phyloP scores from a whole-genome alignment of 441 rosid species.

The Populus hybrid region DNA sequence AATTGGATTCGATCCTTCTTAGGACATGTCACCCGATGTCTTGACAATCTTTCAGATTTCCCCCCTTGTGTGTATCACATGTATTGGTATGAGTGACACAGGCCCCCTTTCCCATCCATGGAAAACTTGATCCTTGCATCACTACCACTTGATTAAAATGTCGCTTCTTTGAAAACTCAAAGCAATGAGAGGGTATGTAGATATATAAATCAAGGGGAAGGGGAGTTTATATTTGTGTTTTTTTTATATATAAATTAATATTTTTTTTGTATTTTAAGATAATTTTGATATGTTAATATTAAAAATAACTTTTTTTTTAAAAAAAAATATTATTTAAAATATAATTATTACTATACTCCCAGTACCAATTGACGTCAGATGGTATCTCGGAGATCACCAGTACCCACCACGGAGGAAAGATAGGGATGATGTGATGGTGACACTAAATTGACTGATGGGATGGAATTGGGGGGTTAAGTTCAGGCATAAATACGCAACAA shows the following conservation, averaged over 20 bases:
- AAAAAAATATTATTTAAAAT: background rate
- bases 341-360: background rate
- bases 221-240: no score
- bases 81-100: background rate
- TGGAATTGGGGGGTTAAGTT: constrained; percentile 3
- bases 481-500: constrained; percentile 45
- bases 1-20: constrained; percentile 30
- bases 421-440: constrained; percentile 40
- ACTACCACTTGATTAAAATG: background rate
- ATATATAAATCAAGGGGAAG: no score
- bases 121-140: background rate
- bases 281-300: no score
- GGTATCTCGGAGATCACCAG: constrained; percentile 20
- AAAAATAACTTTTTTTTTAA: no score
- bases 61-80: constrained; percentile 17
- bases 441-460: constrained; percentile 32
- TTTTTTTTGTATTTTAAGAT: no score
- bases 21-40: constrained; percentile 52
- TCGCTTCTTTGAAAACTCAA: background rate
- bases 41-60: constrained; percentile 29
- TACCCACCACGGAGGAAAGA: constrained; percentile 13
- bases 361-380: background rate
- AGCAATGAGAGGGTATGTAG: background rate
- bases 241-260: no score
- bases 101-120: background rate